Conservation (phyloP, 305 asterid genomes). For the Fraxinus baroniana region DNA sequence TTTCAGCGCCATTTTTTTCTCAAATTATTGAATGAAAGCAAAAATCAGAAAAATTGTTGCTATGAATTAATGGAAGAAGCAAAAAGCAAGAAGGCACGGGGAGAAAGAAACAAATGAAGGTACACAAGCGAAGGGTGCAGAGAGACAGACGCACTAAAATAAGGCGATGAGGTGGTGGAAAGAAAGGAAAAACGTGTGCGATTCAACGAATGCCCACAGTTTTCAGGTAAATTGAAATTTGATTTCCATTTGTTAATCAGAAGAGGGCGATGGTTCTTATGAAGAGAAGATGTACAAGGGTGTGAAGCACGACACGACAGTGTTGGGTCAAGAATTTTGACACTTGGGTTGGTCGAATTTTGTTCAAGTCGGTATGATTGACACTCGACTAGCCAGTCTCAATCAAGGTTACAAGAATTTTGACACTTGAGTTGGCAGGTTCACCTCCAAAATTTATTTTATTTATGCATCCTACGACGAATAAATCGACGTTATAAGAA, state of each 20-base stretch:
- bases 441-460: no score
- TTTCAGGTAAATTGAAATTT: conserved; percentile 1
- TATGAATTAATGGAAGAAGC: not conserved
- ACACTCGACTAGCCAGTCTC: not conserved
- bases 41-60: not conserved
- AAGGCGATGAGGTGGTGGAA: not conserved
- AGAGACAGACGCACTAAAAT: conserved; percentile 18
- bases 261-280: conserved; percentile 36
- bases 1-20: conserved; percentile 51
- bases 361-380: not conserved
- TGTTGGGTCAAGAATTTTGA: not conserved
- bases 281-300: not conserved
- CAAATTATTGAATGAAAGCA: not conserved
- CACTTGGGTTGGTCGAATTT: not conserved
- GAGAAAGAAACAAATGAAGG: not conserved
- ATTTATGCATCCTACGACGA: no score
- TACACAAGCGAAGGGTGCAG: conserved; percentile 13
- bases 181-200: not conserved
- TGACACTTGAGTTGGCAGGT: not conserved
- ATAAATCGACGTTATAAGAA: no score
- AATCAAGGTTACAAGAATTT: not conserved
- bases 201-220: conserved; percentile 25
- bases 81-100: not conserved
- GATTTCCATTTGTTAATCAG: not conserved
- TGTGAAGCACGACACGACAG: not conserved